These are phyloP conservation scores for Artemisia argyi DNA, from an alignment of 129 eudicot genomes.

Conservation along the genomic window DNA sequence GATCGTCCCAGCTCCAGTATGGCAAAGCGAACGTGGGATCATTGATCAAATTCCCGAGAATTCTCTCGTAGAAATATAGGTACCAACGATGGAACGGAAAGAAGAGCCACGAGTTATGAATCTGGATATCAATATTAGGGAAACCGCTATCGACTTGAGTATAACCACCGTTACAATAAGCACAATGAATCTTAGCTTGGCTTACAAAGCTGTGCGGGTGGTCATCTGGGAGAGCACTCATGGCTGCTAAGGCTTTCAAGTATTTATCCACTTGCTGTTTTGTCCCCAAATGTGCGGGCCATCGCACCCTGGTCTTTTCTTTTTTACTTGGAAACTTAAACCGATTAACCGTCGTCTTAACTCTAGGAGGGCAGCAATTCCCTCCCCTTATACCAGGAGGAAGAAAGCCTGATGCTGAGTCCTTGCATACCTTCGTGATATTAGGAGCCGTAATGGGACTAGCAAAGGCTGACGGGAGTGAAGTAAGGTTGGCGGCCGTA, in stretches of 20 bases:
- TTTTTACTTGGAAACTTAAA: slow-evolving; percentile 6
- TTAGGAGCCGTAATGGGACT: slow-evolving; percentile 21
- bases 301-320: background rate
- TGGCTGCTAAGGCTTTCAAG: slow-evolving; percentile 30
- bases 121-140: slow-evolving; percentile 29
- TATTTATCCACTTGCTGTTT: slow-evolving; percentile 23
- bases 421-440: slow-evolving; percentile 18
- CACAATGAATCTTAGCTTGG: slow-evolving; percentile 1
- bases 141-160: slow-evolving; percentile 24
- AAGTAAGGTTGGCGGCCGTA: slow-evolving; percentile 7
- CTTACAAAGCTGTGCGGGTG: background rate
- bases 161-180: slow-evolving; percentile 36
- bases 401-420: background rate
- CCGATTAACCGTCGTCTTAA: background rate
- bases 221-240: slow-evolving; percentile 40
- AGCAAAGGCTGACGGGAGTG: slow-evolving; percentile 13
- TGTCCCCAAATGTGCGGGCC: slow-evolving; percentile 20
- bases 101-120: slow-evolving; percentile 56
- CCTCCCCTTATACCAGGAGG: background rate
- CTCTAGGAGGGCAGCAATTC: slow-evolving; percentile 20
- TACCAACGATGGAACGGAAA: slow-evolving; percentile 50
- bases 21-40: slow-evolving; percentile 50
- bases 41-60: slow-evolving; percentile 45
- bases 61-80: slow-evolving; percentile 46
- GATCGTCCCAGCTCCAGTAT: slow-evolving; percentile 51